These are phyloP conservation scores for Chalara sp. DNA, from an alignment of 2,329 filamentous ascomycete species.

Conservation along the genomic window DNA sequence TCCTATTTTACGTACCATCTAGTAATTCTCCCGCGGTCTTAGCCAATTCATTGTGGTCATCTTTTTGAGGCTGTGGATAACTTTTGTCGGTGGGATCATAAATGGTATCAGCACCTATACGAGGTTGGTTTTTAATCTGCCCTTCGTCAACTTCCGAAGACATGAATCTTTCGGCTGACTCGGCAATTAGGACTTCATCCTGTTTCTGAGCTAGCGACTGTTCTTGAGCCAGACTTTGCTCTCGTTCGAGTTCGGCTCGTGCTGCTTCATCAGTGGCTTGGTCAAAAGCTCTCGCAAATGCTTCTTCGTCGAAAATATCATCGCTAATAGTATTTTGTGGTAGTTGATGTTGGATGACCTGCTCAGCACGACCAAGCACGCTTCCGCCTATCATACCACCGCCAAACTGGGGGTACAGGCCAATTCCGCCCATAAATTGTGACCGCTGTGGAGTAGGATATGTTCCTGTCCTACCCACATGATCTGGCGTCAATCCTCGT, in stretches of 20 bases:
- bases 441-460: not conserved
- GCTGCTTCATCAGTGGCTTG: slow-evolving; percentile 21
- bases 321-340: slow-evolving; percentile 23
- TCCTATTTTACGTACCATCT: slow-evolving; percentile 35
- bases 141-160: not conserved
- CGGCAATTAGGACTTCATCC: slow-evolving; percentile 14
- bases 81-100: slow-evolving; percentile 17
- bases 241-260: not conserved
- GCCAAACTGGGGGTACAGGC: not conserved
- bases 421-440: slow-evolving; percentile 8
- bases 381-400: slow-evolving; percentile 5
- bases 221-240: not conserved
- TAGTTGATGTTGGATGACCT: slow-evolving; percentile 12
- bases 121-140: slow-evolving; percentile 15
- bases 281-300: slow-evolving; percentile 47
- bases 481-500: slow-evolving; percentile 13
- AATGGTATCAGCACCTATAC: slow-evolving; percentile 28
- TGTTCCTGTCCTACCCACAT: slow-evolving; percentile 6
- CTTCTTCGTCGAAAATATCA: slow-evolving; percentile 43
- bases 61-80: slow-evolving; percentile 27
- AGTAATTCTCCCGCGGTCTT: slow-evolving; percentile 66
- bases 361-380: slow-evolving; percentile 12
- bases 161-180: slow-evolving; percentile 20
- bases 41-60: slow-evolving; percentile 54
- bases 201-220: slow-evolving; percentile 2